Base-by-base conservation (phyloP, 257 asterid species). In the Nicotiana undulata region DNA sequence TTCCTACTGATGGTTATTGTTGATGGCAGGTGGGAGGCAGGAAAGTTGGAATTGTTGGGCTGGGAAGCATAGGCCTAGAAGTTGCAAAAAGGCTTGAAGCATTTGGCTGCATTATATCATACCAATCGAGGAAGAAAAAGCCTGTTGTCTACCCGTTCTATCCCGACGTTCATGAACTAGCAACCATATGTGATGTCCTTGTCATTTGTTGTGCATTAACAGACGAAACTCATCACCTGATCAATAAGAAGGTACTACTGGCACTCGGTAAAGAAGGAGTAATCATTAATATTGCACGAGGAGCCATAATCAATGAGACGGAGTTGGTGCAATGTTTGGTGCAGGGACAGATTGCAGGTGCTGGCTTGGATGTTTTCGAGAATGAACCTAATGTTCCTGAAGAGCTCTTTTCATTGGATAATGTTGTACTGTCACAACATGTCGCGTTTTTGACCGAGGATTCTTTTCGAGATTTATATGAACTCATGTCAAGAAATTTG, bases 21-120 rank as follows among this genome's bases (percentile, higher is more conserved):
- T 79, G 79, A 63, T 75, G 46, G 68, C 84, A 94, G 98, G 78
- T 93, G 85, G 88, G 92, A 79, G 89, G 93, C 82, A 91, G 89
- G 85, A 83, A 63, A 65, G 90, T 90, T 24, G 98, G 98, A 65
- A 90, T 94, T 26, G 97, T 93, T 34, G 97, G 98, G 24, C 74
- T 94, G 37, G 98, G 98, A 70, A 94, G 88, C 90, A 94, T 94
- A 15, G 98, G 97, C 75, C 81, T 84, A 8, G 87, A 88, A 86
- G 90, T 91, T 16, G 94, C 96, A 2, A 90, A 87, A 85, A 91
- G 98, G 83, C 94, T 94, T 1, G 88, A 87, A 80, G 86, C 93
- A 61, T 94, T 94, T 63, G 89, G 88, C 60, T 94, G 97, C 81
- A 70, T 17, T 18, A 86, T 93, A 84, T 87, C 90, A 3, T 94